Conservation (phyloP, 805 yeast genomes). For the Candida succiphila region DNA sequence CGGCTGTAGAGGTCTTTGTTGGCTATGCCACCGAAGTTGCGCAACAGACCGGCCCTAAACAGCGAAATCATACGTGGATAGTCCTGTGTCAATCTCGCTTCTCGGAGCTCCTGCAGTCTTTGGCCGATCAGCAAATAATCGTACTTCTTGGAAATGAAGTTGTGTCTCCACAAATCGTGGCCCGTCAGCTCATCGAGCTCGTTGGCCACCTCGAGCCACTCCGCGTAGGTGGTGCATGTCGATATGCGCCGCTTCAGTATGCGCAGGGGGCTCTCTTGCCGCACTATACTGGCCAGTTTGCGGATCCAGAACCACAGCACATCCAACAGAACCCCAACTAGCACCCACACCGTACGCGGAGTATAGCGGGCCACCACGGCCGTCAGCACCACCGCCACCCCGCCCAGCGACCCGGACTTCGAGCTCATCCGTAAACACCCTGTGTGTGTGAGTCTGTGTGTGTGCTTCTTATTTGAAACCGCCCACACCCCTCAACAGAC, state of each 20-base stretch:
- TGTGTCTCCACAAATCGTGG: conserved; percentile 65
- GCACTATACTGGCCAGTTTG: conserved; percentile 24
- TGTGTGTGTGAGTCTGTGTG: no score
- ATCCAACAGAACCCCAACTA: conserved; percentile 25
- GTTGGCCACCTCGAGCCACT: conserved; percentile 54
- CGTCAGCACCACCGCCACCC: neutral
- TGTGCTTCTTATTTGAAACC: no score
- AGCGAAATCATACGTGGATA: conserved; percentile 49
- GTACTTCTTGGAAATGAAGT: conserved; percentile 70
- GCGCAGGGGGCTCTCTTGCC: conserved; percentile 32
- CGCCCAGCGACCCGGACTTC: neutral
- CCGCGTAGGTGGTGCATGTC: conserved; percentile 48
- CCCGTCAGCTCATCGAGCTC: conserved; percentile 42
- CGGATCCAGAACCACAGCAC: conserved; percentile 37
- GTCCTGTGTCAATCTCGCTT: conserved; percentile 54
- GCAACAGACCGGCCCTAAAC: conserved; percentile 70
- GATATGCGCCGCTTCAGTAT: conserved; percentile 36
- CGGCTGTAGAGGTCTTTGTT: conserved; percentile 70
- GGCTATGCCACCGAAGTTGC: conserved; percentile 89
- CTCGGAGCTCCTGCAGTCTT: conserved; percentile 49
- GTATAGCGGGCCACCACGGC: neutral
- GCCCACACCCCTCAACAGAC: no score
- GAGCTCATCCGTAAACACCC: neutral
- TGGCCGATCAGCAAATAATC: conserved; percentile 79
- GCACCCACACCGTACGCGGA: neutral